These are phyloP conservation scores for Panaeolus papilionaceus DNA, from an alignment of 768 basidiomycete genomes.

Conservation along the genomic window DNA sequence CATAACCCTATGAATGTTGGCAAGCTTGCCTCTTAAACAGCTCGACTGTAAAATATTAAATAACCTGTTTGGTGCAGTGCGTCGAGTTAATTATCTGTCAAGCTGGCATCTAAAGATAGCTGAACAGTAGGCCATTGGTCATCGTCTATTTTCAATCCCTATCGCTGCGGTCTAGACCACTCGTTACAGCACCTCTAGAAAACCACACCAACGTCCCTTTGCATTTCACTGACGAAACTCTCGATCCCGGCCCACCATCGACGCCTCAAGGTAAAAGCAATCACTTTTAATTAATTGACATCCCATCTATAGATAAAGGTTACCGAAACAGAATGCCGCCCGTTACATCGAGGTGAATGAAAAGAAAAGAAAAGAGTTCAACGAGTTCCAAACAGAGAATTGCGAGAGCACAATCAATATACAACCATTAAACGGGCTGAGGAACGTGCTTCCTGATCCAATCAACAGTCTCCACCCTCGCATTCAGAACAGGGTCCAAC, in stretches of 20 bases:
- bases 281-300: not conserved
- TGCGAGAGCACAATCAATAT: not conserved
- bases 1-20: conserved; percentile 6
- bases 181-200: not conserved
- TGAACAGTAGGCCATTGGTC: not conserved
- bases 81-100: too few relatives aligned
- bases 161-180: not conserved
- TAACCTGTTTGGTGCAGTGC: too few relatives aligned
- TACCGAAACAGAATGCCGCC: conserved; percentile 8
- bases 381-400: conserved; percentile 1
- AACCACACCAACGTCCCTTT: not conserved
- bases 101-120: too few relatives aligned
- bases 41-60: too few relatives aligned
- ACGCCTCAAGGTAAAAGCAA: conserved; percentile 24
- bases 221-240: not conserved
- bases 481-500: conserved; percentile 77
- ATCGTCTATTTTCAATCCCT: not conserved
- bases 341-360: not conserved
- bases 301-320: conserved; percentile 2
- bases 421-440: conserved; percentile 15
- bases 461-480: conserved; percentile 61
- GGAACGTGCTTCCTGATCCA: conserved; percentile 75
- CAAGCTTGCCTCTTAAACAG: not conserved
- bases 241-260: conserved; percentile 32
- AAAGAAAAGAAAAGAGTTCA: conserved; percentile 12